Conservation (phyloP, 1,284 basidiomycete genomes). For the Macrocybe sp. region DNA sequence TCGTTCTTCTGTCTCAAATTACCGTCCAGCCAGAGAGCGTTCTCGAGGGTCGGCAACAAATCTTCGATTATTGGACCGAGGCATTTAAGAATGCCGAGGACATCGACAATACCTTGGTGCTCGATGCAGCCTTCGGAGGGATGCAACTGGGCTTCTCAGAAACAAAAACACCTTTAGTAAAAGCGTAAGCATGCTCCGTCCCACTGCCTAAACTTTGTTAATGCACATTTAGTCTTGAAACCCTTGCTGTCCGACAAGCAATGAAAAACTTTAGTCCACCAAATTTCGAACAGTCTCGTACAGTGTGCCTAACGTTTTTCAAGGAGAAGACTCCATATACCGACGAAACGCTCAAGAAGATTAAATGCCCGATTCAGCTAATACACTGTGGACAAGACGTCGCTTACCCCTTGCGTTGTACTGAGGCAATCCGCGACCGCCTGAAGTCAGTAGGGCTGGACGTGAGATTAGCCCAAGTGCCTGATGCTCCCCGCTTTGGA, state of each 20-base stretch:
- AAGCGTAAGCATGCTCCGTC: constrained; percentile 19
- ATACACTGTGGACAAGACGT: constrained; percentile 29
- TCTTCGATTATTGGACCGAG: constrained; percentile 28
- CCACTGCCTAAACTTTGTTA: not conserved
- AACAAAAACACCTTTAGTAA: constrained; percentile 13
- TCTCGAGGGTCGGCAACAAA: constrained; percentile 28
- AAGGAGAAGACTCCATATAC: constrained; percentile 23
- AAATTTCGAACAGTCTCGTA: constrained; percentile 25
- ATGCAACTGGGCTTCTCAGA: constrained; percentile 30
- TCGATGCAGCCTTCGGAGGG: not conserved
- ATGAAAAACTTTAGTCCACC: constrained; percentile 20
- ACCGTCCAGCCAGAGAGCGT: constrained; percentile 22
- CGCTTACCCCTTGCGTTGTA: constrained; percentile 25
- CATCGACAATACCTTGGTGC: constrained; percentile 16
- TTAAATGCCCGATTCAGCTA: constrained; percentile 27
- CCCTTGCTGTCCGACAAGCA: constrained; percentile 20
- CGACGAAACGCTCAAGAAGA: constrained; percentile 15
- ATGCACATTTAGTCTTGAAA: constrained; percentile 14
- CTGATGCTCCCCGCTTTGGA: constrained; percentile 31
- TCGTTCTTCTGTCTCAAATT: not conserved
- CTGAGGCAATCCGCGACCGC: constrained; percentile 20
- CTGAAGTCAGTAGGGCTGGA: constrained; percentile 24
- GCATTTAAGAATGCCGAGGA: constrained; percentile 21
- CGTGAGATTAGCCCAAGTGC: constrained; percentile 20
- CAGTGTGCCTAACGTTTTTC: constrained; percentile 30